Evolutionary conservation across 768 basidiomycete genomes (phyloP), one percentile per base, ranked within the genome.

Genomic region (Steccherinum ochraceum): DNA sequence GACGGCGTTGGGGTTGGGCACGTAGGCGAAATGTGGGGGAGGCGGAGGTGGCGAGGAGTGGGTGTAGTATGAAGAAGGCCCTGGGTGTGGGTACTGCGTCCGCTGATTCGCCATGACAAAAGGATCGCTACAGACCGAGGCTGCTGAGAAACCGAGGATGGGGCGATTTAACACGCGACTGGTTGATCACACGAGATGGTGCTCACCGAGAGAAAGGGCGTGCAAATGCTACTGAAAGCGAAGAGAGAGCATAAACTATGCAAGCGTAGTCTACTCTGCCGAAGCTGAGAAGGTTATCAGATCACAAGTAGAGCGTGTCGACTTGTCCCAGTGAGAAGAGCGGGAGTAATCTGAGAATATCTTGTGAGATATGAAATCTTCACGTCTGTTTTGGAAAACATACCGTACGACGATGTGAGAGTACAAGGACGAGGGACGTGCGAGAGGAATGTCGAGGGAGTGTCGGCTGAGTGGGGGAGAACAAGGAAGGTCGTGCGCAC

Each of bases 51-150:
- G 60, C 16, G 62, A 62, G 3, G 55, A 49, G 19, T 56, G 56
- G n/a, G 48, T 44, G 45, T 66, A 59, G 42, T 64, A 67, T 21
- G 61, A 63, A 24, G 69, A 65, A 2, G 65, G 67, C 24, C 67
- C 67, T 18, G 67, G 64, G 47, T 65, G 66, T 3, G 68, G 55
- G 50, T 67, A 67, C 3, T 60, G 60, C 23, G 67, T 64, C 46
- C 66, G 65, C 27, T 63, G 62, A 42, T 58, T 64, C 24, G 67
- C 58, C 65, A 67, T 67, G 49, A 24, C 51, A 52, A 46, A 16
- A 16, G 7, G 16, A 35, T 35, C 30, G 30, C 30, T 35, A 16
- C 30, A 35, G 30, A 35, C 7, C n/a, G n/a, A n/a, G n/a, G n/a
- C n/a, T n/a, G n/a, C n/a, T n/a, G 16, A 35, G 7, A 35, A 35